Conservation (phyloP, 108 stramenopile genomes). For the Skeletonema grethae region DNA sequence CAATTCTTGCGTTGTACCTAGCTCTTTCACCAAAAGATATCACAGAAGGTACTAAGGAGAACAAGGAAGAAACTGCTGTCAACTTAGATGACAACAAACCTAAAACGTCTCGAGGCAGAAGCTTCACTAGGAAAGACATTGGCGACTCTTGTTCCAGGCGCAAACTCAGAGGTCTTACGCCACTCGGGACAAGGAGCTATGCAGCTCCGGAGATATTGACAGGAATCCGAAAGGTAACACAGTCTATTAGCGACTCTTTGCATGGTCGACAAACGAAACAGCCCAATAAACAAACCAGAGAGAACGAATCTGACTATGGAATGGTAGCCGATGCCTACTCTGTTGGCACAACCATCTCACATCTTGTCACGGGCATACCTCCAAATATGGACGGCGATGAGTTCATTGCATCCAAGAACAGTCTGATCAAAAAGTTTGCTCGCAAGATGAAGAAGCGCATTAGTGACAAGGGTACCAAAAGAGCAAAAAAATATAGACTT, state of each 20-base stretch:
- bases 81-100: background rate
- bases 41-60: constrained; percentile 22
- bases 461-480: constrained; percentile 11
- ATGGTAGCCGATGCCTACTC: constrained; percentile 89
- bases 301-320: constrained; percentile 80
- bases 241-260: constrained; percentile 14
- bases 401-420: constrained; percentile 54
- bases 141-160: constrained; percentile 15
- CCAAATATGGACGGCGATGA: constrained; percentile 69
- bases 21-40: constrained; percentile 57
- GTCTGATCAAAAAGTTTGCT: constrained; percentile 23
- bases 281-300: constrained; percentile 41
- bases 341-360: constrained; percentile 79
- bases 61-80: background rate
- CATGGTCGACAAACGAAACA: constrained; percentile 36
- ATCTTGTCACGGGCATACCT: constrained; percentile 82
- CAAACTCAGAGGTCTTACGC: constrained; percentile 30
- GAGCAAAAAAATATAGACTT: constrained; percentile 28
- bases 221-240: constrained; percentile 10
- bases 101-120: constrained; percentile 17
- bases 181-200: constrained; percentile 79
- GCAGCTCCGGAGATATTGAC: constrained; percentile 81
- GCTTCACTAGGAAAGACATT: constrained; percentile 7
- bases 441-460: constrained; percentile 23
- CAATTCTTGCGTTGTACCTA: background rate